These are phyloP conservation scores for Aegilops longissima DNA, from an alignment of 176 grass and related monocot species.

Conservation along the genomic window DNA sequence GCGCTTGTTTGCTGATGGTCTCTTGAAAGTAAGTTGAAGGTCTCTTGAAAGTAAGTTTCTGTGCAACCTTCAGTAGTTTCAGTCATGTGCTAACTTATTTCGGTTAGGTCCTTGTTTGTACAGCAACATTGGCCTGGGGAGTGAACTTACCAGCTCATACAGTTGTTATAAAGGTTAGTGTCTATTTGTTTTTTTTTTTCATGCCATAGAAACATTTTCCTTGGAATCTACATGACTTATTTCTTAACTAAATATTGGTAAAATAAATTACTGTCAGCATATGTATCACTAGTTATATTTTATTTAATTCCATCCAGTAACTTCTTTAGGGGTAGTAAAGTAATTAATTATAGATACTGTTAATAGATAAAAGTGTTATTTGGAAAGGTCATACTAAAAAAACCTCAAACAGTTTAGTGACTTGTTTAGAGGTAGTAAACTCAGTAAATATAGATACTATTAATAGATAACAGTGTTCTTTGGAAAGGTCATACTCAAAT, in stretches of 20 bases:
- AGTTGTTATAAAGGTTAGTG: constrained; percentile 89
- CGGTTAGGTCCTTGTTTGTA: constrained; percentile 89
- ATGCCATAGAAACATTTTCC: not conserved
- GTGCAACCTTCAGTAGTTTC: constrained; percentile 17
- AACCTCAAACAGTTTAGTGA: not conserved
- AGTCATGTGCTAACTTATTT: constrained; percentile 40
- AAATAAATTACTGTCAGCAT: constrained; percentile 6
- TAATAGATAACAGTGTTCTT: constrained; percentile 16
- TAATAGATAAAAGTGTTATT: not conserved
- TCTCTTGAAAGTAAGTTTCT: constrained; percentile 63
- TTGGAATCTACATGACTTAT: not conserved
- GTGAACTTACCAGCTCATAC: constrained; percentile 98
- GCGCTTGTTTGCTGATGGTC: constrained; percentile 77
- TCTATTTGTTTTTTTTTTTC: constrained; percentile 14
- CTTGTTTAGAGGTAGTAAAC: constrained; percentile 18
- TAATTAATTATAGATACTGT: constrained; percentile 1
- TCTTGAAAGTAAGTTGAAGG: constrained; percentile 64
- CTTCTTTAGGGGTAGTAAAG: constrained; percentile 8
- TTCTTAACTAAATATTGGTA: constrained; percentile 10
- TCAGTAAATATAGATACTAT: constrained; percentile 2
- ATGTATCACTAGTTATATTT: constrained; percentile 24
- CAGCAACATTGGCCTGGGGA: constrained; percentile 98
- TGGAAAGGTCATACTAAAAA: not conserved
- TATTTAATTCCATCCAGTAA: constrained; percentile 11
- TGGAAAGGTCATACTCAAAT: constrained; percentile 13